Percentiles rank a stretch among this genome's conserved stretches.
phyloP scores from a whole-genome alignment of 352 stramenopile species.

The Pythium brassicae region DNA sequence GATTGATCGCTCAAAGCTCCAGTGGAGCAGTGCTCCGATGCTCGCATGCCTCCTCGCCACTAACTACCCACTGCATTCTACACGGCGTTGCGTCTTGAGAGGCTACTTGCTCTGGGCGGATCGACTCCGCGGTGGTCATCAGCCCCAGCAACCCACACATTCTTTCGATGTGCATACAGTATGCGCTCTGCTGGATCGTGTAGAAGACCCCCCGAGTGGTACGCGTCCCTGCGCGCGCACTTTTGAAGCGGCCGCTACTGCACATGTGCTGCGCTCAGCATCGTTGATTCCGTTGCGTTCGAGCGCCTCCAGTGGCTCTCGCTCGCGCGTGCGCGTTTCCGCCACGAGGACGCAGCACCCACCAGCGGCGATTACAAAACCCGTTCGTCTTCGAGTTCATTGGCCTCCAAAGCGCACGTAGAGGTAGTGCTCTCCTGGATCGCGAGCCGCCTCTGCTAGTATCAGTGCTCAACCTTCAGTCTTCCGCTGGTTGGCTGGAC shows the following conservation, averaged over 20 bases:
- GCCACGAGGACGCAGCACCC: background rate
- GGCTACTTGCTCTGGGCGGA: too few species aligned
- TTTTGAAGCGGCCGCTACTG: too few species aligned
- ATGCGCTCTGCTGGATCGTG: background rate
- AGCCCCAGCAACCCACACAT: background rate
- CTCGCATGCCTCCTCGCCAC: too few species aligned
- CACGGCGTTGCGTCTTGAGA: too few species aligned
- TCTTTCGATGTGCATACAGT: background rate
- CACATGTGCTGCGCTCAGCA: background rate
- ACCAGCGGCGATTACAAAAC: slow-evolving; percentile 8
- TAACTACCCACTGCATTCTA: too few species aligned
- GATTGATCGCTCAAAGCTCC: too few species aligned
- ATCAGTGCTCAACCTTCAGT: slow-evolving; percentile 1
- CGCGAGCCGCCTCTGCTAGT: background rate
- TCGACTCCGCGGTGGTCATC: too few species aligned
- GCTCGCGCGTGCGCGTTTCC: background rate
- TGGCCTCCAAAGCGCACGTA: background rate
- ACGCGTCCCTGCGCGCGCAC: too few species aligned
- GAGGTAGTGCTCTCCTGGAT: background rate
- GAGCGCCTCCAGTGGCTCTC: background rate
- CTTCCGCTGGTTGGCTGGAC: slow-evolving; percentile 10
- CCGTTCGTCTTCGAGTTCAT: slow-evolving; percentile 2
- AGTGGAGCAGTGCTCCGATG: too few species aligned
- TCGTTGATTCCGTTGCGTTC: background rate
- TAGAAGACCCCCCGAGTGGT: too few species aligned